These are phyloP conservation scores for Cladosporium sp. DNA, from an alignment of 2,329 filamentous ascomycete species.

Conservation along the genomic window DNA sequence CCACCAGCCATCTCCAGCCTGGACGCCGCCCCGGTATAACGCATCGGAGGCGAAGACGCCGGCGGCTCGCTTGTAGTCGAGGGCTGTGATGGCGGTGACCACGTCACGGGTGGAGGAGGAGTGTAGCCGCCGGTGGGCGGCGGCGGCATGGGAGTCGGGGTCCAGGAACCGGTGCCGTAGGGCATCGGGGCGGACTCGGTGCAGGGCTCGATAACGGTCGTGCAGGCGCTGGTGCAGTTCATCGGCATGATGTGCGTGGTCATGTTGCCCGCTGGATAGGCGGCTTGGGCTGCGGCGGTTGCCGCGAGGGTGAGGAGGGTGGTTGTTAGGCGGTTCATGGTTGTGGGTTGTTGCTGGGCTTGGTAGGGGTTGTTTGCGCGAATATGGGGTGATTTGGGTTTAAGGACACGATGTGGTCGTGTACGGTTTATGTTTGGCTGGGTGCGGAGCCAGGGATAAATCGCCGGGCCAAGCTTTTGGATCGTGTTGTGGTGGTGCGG, in stretches of 20 bases:
- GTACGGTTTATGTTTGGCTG: neutral
- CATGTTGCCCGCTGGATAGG: neutral
- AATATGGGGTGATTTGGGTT: neutral
- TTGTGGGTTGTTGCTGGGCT: neutral
- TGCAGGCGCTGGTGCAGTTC: slow-evolving; percentile 1
- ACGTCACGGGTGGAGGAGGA: neutral
- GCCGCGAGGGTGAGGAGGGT: neutral
- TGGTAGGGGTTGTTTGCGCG: neutral
- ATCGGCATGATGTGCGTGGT: neutral
- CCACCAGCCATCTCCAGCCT: neutral
- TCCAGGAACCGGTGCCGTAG: slow-evolving; percentile 1
- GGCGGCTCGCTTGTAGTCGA: neutral
- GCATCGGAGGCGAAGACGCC: neutral
- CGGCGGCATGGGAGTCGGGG: neutral
- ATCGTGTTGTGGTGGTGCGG: neutral
- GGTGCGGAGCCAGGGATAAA: neutral
- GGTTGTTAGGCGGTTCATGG: neutral
- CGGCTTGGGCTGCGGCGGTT: neutral
- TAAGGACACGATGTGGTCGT: neutral
- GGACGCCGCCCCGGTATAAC: neutral
- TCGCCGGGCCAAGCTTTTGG: neutral
- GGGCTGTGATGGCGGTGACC: neutral
- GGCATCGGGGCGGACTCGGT: neutral
- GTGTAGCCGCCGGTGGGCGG: neutral
- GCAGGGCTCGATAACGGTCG: slow-evolving; percentile 4